A percentile compares a stretch with the other conserved stretches of the same genome.
phyloP scores from a whole-genome alignment of 495 filamentous ascomycete species.

The Daldinia caldariorum region DNA sequence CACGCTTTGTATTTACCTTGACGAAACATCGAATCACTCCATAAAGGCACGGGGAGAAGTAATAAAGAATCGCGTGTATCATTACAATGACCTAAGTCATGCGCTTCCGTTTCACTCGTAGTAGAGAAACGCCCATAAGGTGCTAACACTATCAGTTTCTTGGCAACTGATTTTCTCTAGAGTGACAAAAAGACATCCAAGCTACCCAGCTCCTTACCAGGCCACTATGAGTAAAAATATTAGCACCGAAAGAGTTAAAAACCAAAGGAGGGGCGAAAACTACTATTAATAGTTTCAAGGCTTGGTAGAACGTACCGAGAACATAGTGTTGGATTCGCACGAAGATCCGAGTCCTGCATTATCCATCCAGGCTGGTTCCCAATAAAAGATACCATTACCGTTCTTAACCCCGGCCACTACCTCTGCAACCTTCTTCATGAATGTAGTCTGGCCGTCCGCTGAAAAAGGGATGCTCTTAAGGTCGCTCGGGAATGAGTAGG shows the following conservation, averaged over 20 bases:
- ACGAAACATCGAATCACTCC: background rate
- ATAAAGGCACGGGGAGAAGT: conserved; percentile 24
- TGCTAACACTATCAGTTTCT: background rate
- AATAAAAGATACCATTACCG: conserved; percentile 71
- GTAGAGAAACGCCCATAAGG: conserved; percentile 1
- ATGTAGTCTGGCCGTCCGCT: conserved; percentile 67
- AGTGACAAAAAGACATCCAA: conserved; percentile 43
- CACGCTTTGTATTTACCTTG: conserved; percentile 35
- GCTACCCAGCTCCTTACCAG: conserved; percentile 42
- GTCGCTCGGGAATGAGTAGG: conserved; percentile 67
- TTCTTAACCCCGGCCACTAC: conserved; percentile 61
- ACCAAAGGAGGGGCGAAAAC: background rate
- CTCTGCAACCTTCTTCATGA: conserved; percentile 63
- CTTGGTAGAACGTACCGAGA: conserved; percentile 44
- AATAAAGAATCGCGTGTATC: conserved; percentile 24
- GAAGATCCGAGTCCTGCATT: conserved; percentile 68
- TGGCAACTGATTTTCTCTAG: conserved; percentile 21
- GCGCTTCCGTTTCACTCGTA: conserved; percentile 26
- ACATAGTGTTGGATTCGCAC: conserved; percentile 60
- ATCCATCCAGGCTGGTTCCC: conserved; percentile 76
- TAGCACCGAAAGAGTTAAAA: background rate
- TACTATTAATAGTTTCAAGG: background rate
- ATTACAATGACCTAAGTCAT: conserved; percentile 21
- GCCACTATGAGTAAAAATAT: conserved; percentile 27
- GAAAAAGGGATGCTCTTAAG: conserved; percentile 66